These are phyloP conservation scores for Tilletia caries DNA, from an alignment of 1,284 basidiomycete genomes.

Conservation along the genomic window DNA sequence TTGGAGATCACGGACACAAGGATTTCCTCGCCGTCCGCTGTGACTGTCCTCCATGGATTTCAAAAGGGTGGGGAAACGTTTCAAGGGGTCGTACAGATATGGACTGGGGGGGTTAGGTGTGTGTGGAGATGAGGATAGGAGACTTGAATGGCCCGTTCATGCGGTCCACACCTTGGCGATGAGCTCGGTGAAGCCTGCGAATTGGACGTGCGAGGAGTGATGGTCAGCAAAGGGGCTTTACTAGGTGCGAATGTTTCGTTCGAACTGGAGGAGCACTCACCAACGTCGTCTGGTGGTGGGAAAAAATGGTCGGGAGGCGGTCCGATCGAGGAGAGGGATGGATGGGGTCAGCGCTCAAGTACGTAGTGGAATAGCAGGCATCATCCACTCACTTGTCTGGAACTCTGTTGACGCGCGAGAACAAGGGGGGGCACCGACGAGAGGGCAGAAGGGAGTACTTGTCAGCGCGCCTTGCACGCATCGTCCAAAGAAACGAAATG, in stretches of 20 bases:
- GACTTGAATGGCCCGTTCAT: no score
- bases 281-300: conserved; percentile 66
- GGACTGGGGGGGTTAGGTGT: no score
- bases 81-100: no score
- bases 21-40: no score
- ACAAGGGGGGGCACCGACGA: not conserved
- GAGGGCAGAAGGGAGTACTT: not conserved
- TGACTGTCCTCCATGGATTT: no score
- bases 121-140: no score
- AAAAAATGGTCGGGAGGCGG: not conserved
- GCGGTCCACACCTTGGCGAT: conserved; percentile 67
- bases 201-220: conserved; percentile 20
- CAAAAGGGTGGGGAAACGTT: no score
- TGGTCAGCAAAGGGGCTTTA: conserved; percentile 4
- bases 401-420: conserved; percentile 31
- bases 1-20: no score
- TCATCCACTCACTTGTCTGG: conserved; percentile 45
- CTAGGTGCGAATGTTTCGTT: not conserved
- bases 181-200: conserved; percentile 68
- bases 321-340: not conserved
- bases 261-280: conserved; percentile 59
- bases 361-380: not conserved
- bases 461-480: not conserved
- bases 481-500: not conserved
- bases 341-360: not conserved